These are phyloP conservation scores for Kwoniella shandongensis DNA, from an alignment of 768 basidiomycete genomes.

Conservation along the genomic window DNA sequence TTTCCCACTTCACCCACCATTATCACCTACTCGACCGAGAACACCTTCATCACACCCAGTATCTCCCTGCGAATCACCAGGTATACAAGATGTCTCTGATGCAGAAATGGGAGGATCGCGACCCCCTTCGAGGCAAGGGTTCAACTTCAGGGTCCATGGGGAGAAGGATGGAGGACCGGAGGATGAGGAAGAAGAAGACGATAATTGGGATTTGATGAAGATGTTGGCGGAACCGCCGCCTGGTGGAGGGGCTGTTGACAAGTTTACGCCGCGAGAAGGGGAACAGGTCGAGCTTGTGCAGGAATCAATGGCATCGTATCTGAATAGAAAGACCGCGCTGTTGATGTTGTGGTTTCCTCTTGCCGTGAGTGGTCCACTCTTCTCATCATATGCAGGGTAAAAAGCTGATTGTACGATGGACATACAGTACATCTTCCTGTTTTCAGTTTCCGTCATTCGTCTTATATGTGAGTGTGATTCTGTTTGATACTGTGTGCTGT, in stretches of 20 bases:
- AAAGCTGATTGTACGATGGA: not conserved
- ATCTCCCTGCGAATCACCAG: too few species aligned
- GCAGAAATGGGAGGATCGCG: too few species aligned
- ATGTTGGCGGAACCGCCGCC: constrained; percentile 33
- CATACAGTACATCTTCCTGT: constrained; percentile 49
- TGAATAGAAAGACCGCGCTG: constrained; percentile 53
- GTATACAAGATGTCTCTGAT: too few species aligned
- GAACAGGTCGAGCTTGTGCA: constrained; percentile 42
- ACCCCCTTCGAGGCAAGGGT: too few species aligned
- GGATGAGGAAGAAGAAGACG: constrained; percentile 18
- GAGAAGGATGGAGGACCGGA: constrained; percentile 10
- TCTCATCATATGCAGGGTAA: not conserved
- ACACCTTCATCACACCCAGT: too few species aligned
- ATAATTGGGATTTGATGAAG: constrained; percentile 40
- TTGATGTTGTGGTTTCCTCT: constrained; percentile 54
- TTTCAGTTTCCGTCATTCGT: constrained; percentile 53
- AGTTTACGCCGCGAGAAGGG: constrained; percentile 23
- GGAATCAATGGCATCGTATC: constrained; percentile 52
- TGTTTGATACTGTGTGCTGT: not conserved
- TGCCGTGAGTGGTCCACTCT: constrained; percentile 51
- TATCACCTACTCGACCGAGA: too few species aligned
- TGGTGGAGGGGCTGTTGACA: constrained; percentile 14
- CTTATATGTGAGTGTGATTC: constrained; percentile 48
- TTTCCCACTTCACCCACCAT: too few species aligned
- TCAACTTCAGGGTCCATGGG: too few species aligned